Evolutionary conservation across 495 filamentous ascomycete species (phyloP).

Genomic region (Clavariopsis aquatica): DNA sequence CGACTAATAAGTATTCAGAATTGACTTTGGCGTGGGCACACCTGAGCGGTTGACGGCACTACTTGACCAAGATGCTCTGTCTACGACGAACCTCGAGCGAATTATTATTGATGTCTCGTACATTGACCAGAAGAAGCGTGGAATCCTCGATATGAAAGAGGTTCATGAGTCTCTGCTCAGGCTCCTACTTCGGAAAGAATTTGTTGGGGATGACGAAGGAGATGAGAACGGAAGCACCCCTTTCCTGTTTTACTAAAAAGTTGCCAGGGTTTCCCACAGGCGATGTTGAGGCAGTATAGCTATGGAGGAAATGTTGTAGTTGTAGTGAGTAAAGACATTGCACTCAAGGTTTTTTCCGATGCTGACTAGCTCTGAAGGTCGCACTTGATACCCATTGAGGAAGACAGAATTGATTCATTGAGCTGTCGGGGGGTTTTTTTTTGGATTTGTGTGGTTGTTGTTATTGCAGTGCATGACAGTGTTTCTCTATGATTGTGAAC

Average conservation of each 20-base stretch:
- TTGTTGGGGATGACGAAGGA: slow-evolving; percentile 54
- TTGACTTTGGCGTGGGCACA: slow-evolving; percentile 86
- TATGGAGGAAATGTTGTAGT: no score
- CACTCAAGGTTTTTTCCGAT: not conserved
- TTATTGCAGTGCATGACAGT: no score
- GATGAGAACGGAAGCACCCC: slow-evolving; percentile 48
- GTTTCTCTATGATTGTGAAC: no score
- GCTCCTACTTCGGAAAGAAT: slow-evolving; percentile 64
- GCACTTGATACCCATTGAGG: no score
- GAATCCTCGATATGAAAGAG: slow-evolving; percentile 91
- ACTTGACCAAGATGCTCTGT: slow-evolving; percentile 52
- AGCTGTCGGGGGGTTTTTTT: no score
- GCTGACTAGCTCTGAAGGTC: not conserved
- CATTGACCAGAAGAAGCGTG: slow-evolving; percentile 88
- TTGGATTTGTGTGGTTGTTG: no score
- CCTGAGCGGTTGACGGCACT: slow-evolving; percentile 79
- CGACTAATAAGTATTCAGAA: slow-evolving; percentile 47
- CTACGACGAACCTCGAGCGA: slow-evolving; percentile 62
- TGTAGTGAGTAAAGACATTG: no score
- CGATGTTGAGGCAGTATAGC: not conserved
- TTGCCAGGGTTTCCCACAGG: not conserved
- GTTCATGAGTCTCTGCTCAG: slow-evolving; percentile 72
- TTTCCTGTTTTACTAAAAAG: slow-evolving; percentile 50
- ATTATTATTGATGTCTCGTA: slow-evolving; percentile 87
- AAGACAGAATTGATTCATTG: no score